Evolutionary conservation across 78 protist species (phyloP), one percentile per base, ranked within the genome.

Genomic region (Dictyostelium brefeldianum): DNA sequence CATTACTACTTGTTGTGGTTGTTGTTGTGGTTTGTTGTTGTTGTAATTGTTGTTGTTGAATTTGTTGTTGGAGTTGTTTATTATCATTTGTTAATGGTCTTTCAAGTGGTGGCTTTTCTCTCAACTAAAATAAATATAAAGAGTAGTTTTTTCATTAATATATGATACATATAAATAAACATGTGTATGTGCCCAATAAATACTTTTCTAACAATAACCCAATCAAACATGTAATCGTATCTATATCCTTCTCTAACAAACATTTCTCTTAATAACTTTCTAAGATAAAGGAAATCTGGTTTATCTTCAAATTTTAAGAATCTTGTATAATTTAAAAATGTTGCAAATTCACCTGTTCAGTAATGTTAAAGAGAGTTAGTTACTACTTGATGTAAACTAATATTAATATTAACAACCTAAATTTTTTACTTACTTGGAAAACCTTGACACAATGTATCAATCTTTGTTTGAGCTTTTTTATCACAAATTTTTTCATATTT

Each of bases 401-500:
- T 6, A 43, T 73, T 47, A 73, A 73, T 46, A n/a, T 46, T 18
- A 12, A 11, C 8, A 9, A 29, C 4, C 17, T 27, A n/a, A n/a
- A n/a, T n/a, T n/a, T 48, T 17, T 43, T 10, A 77, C 92, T 57
- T 87, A 87, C 92, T 53, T 69, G 96, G 96, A 51, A 83, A 84
- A 74, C 98, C 98, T n/a, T 96, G 87, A 95, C 99, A 98, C 18
- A 98, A 94, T 5, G 73, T 84, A 83, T 97, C 98, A 25, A 98
- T 94, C 9, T 95, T 90, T 11, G 98, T 97, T 41, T 95, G 54
- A 81, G 96, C 89, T 87, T 99, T 99, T 77, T 95, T 96, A 93
- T 98, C 99, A 18, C 84, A 78, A 71, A 99, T 98, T 89, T 81
- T 93, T 79, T 97, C 99, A 91, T 99, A 98, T 84, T 99, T 99